phyloP scores from a whole-genome alignment of 1,284 basidiomycete species.

The Flammula alnicola region DNA sequence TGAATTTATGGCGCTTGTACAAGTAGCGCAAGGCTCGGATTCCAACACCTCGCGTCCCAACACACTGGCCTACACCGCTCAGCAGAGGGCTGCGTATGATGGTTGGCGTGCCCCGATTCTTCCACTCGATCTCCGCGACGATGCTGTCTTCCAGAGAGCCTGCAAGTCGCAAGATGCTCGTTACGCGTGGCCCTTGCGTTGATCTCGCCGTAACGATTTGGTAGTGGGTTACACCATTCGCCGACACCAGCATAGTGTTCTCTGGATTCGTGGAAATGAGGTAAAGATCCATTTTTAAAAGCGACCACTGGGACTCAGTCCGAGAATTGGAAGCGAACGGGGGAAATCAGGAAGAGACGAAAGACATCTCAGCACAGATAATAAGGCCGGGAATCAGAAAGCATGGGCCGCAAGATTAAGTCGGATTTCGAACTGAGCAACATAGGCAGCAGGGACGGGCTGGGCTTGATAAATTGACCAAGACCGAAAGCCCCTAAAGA shows the following conservation, averaged over 20 bases:
- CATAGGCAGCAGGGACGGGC: too few species aligned
- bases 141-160: slow-evolving; percentile 40
- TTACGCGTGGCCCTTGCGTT: slow-evolving; percentile 35
- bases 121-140: slow-evolving; percentile 56
- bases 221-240: slow-evolving; percentile 53
- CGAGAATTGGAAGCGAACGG: not conserved
- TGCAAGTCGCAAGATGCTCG: slow-evolving; percentile 44
- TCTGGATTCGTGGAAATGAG: slow-evolving; percentile 54
- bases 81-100: slow-evolving; percentile 49
- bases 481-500: too few species aligned
- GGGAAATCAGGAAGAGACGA: not conserved
- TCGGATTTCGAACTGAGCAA: slow-evolving; percentile 18
- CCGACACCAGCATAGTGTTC: slow-evolving; percentile 51
- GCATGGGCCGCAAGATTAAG: slow-evolving; percentile 5
- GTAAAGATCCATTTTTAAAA: slow-evolving; percentile 49
- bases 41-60: slow-evolving; percentile 31
- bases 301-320: not conserved
- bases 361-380: slow-evolving; percentile 4
- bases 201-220: slow-evolving; percentile 44
- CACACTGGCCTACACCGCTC: slow-evolving; percentile 28
- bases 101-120: slow-evolving; percentile 43
- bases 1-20: slow-evolving; percentile 47
- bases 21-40: slow-evolving; percentile 47
- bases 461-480: too few species aligned
- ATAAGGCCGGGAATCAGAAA: not conserved